Evolutionary conservation across 2,329 filamentous ascomycete genomes (phyloP).

Genomic region (Neurospora sp.): DNA sequence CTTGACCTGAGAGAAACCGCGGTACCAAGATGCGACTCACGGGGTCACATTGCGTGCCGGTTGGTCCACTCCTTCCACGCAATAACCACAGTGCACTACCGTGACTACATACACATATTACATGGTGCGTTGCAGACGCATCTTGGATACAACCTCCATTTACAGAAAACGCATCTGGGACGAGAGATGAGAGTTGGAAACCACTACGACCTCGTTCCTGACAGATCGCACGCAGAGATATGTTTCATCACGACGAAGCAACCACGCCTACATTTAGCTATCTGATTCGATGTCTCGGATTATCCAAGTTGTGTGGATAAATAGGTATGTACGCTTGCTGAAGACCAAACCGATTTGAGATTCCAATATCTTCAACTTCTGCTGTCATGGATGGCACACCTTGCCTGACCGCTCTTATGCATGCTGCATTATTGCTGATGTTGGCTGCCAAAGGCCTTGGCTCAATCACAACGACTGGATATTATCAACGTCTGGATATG

Average conservation of each 20-base stretch:
- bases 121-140: not conserved
- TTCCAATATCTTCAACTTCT: not conserved
- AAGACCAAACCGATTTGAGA: not conserved
- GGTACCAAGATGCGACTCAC: not conserved
- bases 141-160: not conserved
- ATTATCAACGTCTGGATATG: not conserved
- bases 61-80: not conserved
- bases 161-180: not conserved
- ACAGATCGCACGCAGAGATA: not conserved
- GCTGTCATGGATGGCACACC: not conserved
- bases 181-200: not conserved
- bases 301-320: not conserved
- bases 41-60: not conserved
- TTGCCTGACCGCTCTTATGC: not conserved
- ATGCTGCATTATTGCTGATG: not conserved
- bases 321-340: not conserved
- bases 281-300: not conserved
- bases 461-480: not conserved
- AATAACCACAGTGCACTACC: not conserved
- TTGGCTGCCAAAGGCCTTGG: not conserved
- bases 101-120: not conserved
- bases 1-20: not conserved
- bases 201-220: not conserved
- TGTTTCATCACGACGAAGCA: not conserved
- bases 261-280: not conserved